Conservation (phyloP, 441 rosid species). For the Omphalea diandra region DNA sequence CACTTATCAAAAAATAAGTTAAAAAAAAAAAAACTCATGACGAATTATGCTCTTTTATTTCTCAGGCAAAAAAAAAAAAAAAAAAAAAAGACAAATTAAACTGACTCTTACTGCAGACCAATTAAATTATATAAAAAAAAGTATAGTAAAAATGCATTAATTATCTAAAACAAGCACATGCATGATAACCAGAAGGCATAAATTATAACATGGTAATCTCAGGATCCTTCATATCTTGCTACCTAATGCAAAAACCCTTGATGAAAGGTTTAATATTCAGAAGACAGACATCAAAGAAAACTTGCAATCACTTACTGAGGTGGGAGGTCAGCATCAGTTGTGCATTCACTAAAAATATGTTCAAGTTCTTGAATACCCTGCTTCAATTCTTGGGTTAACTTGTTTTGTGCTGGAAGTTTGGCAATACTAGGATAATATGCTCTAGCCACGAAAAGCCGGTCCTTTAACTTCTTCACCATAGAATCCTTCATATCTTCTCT, state of each 20-base stretch:
- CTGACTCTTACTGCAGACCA: background rate
- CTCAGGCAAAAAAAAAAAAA: background rate
- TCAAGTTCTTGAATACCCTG: slow-evolving; percentile 94
- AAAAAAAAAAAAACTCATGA: background rate
- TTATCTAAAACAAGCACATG: background rate
- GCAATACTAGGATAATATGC: slow-evolving; percentile 95
- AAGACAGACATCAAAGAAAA: slow-evolving; percentile 1
- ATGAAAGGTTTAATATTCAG: slow-evolving; percentile 7
- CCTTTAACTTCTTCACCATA: slow-evolving; percentile 82
- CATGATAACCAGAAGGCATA: background rate
- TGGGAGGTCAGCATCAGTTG: slow-evolving; percentile 82
- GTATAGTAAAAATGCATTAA: too few species aligned
- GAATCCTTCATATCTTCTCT: slow-evolving; percentile 75
- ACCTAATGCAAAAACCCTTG: background rate
- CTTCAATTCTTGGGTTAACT: slow-evolving; percentile 69
- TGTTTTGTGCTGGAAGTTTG: slow-evolving; percentile 71
- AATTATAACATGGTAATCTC: background rate
- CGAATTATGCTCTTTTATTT: background rate
- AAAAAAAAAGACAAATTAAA: background rate
- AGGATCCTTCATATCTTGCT: background rate
- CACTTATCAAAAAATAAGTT: background rate
- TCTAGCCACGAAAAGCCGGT: slow-evolving; percentile 86
- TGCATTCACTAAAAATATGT: slow-evolving; percentile 76
- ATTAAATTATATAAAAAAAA: background rate
- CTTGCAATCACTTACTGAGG: slow-evolving; percentile 58